A percentile compares a stretch with the other conserved stretches of the same genome.
These are phyloP conservation scores for Eucalyptus rudis DNA, from an alignment of 345 rosid species.

Conservation along the genomic window DNA sequence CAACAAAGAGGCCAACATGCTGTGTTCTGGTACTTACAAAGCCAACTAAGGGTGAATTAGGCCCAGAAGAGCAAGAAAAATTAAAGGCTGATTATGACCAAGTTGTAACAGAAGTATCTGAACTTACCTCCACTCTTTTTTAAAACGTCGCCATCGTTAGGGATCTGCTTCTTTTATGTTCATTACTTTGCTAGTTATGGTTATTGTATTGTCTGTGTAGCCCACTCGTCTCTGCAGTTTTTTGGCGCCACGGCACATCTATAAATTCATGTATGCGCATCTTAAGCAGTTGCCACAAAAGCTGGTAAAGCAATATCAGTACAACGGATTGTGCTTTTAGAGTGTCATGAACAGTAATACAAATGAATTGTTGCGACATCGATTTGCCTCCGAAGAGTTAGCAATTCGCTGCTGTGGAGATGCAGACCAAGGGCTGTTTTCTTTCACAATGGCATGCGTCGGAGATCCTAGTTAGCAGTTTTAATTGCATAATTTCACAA, in stretches of 20 bases:
- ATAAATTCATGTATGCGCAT: neutral
- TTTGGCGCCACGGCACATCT: neutral
- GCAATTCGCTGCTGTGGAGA: neutral
- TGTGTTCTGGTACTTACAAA: slow-evolving; percentile 78
- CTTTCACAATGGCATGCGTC: neutral
- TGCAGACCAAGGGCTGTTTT: neutral
- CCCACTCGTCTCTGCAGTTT: neutral
- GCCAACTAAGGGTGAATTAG: slow-evolving; percentile 74
- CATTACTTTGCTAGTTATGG: neutral
- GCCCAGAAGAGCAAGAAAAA: slow-evolving; percentile 52
- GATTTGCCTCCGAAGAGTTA: neutral
- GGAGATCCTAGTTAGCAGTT: neutral
- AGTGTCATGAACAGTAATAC: neutral
- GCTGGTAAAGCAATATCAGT: neutral
- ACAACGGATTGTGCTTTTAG: neutral
- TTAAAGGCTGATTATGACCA: slow-evolving; percentile 48
- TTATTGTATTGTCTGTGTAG: neutral
- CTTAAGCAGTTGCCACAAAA: neutral
- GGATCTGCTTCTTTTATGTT: neutral
- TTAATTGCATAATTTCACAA: neutral
- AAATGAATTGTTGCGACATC: neutral
- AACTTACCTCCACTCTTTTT: slow-evolving; percentile 41
- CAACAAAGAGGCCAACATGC: slow-evolving; percentile 92
- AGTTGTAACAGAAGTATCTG: slow-evolving; percentile 53
- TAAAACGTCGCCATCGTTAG: neutral